A percentile compares a stretch with the other conserved stretches of the same genome.
Conservation (phyloP, 768 basidiomycete species). For the Boletus fagicola region DNA sequence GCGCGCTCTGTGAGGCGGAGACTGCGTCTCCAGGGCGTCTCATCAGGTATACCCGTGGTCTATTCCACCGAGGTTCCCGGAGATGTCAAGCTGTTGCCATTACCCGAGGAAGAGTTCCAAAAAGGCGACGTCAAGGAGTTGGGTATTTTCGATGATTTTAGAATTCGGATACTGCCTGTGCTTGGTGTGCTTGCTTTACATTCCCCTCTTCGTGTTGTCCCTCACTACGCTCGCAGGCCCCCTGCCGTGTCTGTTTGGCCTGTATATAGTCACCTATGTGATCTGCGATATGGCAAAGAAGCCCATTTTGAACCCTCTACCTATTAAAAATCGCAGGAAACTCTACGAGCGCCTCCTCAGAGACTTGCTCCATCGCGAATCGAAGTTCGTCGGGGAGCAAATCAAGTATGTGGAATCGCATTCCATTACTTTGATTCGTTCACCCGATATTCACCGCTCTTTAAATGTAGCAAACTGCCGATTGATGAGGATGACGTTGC, state of each 20-base stretch:
- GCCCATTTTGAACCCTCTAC: constrained; percentile 77
- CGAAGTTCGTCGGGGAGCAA: constrained; percentile 56
- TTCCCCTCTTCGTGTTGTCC: not conserved
- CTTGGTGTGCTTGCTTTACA: constrained; percentile 50
- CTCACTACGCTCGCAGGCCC: constrained; percentile 38
- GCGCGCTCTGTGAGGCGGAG: constrained; percentile 86
- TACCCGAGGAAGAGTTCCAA: constrained; percentile 88
- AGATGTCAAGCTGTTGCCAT: constrained; percentile 83
- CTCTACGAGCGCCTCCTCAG: constrained; percentile 77
- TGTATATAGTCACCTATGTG: constrained; percentile 87
- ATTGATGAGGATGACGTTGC: constrained; percentile 82
- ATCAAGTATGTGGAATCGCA: constrained; percentile 51
- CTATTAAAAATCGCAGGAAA: constrained; percentile 83
- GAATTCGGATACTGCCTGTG: constrained; percentile 91
- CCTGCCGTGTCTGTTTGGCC: constrained; percentile 86
- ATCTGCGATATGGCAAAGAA: constrained; percentile 82
- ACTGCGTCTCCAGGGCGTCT: constrained; percentile 59
- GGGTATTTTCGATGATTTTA: constrained; percentile 86
- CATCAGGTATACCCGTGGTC: constrained; percentile 78
- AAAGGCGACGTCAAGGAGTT: constrained; percentile 89
- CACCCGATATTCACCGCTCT: not conserved
- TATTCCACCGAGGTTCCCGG: constrained; percentile 94
- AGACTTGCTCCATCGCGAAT: constrained; percentile 74
- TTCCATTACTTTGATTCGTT: not conserved
- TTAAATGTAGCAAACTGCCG: constrained; percentile 56